phyloP scores from a whole-genome alignment of 768 basidiomycete genomes.

The Trametes cinnabarina region DNA sequence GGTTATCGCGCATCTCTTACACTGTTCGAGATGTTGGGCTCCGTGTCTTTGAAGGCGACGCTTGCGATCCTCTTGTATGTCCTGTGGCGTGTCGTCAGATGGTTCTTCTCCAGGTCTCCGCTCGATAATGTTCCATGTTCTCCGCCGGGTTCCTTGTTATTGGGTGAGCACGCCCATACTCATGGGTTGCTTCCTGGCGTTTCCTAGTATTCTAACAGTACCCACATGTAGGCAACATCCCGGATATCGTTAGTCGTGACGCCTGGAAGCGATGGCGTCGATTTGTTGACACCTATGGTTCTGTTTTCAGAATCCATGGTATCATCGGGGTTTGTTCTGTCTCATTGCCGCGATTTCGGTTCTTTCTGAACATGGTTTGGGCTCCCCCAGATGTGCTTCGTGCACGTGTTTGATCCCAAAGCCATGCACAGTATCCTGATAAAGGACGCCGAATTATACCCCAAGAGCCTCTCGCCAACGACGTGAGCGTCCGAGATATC shows the following conservation, averaged over 20 bases:
- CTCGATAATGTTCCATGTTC: slow-evolving; percentile 12
- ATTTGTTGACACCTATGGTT: slow-evolving; percentile 34
- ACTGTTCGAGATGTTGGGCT: neutral
- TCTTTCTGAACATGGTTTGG: neutral
- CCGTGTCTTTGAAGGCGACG: neutral
- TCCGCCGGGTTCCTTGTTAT: neutral
- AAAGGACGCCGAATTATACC: slow-evolving; percentile 13
- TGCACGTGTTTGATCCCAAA: slow-evolving; percentile 12
- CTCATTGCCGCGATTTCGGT: neutral
- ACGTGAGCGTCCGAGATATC: neutral
- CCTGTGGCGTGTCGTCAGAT: neutral
- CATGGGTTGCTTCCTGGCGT: too few species aligned
- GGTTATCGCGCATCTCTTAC: too few species aligned
- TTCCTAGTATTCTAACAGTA: too few species aligned
- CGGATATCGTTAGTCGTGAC: neutral
- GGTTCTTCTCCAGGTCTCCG: slow-evolving; percentile 10
- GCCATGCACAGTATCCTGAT: slow-evolving; percentile 13
- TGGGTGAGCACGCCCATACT: neutral
- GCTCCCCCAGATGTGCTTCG: neutral
- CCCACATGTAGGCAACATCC: neutral
- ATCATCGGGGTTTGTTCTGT: slow-evolving; percentile 42
- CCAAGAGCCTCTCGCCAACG: neutral
- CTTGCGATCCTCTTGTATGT: neutral
- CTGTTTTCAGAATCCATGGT: slow-evolving; percentile 43
- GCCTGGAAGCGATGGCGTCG: neutral